phyloP scores from a whole-genome alignment of 139 green algal species.

The Chlamydomonas sphaeroides region DNA sequence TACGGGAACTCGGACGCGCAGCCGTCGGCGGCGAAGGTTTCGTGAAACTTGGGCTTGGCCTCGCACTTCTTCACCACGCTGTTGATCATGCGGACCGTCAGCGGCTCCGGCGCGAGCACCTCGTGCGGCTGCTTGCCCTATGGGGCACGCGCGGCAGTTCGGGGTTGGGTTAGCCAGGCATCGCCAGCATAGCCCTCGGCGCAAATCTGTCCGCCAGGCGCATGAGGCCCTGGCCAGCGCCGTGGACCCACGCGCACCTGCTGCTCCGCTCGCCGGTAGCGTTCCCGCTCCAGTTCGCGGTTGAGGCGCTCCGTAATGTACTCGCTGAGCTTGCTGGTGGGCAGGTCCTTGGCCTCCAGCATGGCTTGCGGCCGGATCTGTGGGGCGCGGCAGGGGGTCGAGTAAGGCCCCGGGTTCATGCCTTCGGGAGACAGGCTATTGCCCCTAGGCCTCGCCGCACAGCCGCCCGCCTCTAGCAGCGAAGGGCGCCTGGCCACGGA shows the following conservation, averaged over 20 bases:
- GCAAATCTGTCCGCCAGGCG: too few species aligned
- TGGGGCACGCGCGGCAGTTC: too few species aligned
- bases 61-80: conserved; percentile 92
- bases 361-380: conserved; percentile 86
- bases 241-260: conserved; percentile 45
- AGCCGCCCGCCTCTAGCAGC: not conserved
- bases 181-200: too few species aligned
- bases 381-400: too few species aligned
- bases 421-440: too few species aligned
- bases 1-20: conserved; percentile 87
- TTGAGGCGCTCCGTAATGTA: conserved; percentile 72
- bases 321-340: conserved; percentile 78
- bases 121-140: conserved; percentile 60
- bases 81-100: conserved; percentile 96
- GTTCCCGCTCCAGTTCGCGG: conserved; percentile 59
- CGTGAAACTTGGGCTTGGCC: conserved; percentile 82
- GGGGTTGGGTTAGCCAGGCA: too few species aligned
- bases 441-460: too few species aligned
- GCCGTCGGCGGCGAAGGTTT: conserved; percentile 76
- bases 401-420: too few species aligned
- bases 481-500: too few species aligned
- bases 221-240: too few species aligned
- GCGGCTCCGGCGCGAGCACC: conserved; percentile 68
- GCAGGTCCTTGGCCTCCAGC: conserved; percentile 90
- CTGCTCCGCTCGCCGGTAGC: conserved; percentile 48